Conservation (phyloP, 2,329 filamentous ascomycete species). For the Fusarium tupiense region DNA sequence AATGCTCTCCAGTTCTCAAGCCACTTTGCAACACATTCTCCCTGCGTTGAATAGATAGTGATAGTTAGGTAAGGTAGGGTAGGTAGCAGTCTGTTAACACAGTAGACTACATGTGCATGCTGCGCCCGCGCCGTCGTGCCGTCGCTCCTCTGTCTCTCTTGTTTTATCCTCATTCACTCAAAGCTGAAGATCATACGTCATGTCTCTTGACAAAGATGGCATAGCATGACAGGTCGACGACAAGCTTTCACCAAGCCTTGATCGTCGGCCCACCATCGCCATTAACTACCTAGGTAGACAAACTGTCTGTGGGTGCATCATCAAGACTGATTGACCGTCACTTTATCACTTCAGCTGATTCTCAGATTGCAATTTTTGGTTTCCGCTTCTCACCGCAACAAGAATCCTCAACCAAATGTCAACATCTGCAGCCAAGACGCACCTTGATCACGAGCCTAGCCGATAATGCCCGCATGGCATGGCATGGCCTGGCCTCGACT, state of each 20-base stretch:
- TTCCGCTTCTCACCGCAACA: slow-evolving; percentile 29
- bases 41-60: background rate
- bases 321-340: background rate
- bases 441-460: slow-evolving; percentile 14
- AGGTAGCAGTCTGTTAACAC: background rate
- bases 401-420: background rate
- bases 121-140: slow-evolving; percentile 18
- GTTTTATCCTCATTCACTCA: slow-evolving; percentile 2
- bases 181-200: slow-evolving; percentile 21
- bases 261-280: slow-evolving; percentile 14
- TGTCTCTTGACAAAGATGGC: slow-evolving; percentile 14
- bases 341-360: background rate
- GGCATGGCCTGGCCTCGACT: slow-evolving; percentile 4
- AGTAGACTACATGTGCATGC: background rate
- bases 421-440: slow-evolving; percentile 27
- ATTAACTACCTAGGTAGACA: background rate
- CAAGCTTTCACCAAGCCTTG: slow-evolving; percentile 29
- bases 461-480: slow-evolving; percentile 12
- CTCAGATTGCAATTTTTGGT: background rate
- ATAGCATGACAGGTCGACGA: background rate
- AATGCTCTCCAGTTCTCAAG: slow-evolving; percentile 1
- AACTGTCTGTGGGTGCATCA: background rate
- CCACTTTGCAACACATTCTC: background rate
- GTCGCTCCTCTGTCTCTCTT: slow-evolving; percentile 16
- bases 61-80: background rate